Evolutionary conservation across 495 filamentous ascomycete species (phyloP).

Genomic region (Talaromyces proteolyticus): DNA sequence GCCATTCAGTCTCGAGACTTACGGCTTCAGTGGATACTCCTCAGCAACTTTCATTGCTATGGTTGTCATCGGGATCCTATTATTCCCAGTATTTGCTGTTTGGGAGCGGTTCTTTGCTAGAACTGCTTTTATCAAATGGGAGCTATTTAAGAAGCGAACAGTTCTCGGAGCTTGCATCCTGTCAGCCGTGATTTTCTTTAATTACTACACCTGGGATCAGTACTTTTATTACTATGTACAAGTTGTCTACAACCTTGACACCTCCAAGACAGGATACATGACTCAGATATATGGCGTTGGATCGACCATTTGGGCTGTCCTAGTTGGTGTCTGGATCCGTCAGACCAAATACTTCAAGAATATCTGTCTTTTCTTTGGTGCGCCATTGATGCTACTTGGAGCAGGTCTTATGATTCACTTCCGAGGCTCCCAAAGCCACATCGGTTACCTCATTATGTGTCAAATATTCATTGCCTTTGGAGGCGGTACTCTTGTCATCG

Average conservation of each 20-base stretch:
- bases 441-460: constrained; percentile 68
- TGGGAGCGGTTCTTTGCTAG: constrained; percentile 53
- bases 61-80: constrained; percentile 45
- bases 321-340: constrained; percentile 49
- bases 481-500: constrained; percentile 56
- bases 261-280: constrained; percentile 53
- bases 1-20: constrained; percentile 51
- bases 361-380: background rate
- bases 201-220: constrained; percentile 39
- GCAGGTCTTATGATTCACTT: constrained; percentile 61
- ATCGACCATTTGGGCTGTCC: constrained; percentile 37
- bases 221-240: constrained; percentile 64
- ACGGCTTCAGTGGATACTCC: constrained; percentile 41
- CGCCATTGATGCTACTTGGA: constrained; percentile 54
- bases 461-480: constrained; percentile 69
- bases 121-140: constrained; percentile 50
- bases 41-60: constrained; percentile 49
- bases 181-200: constrained; percentile 44
- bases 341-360: constrained; percentile 1
- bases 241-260: constrained; percentile 54
- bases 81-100: constrained; percentile 45
- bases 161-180: constrained; percentile 57
- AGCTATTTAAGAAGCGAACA: constrained; percentile 55
- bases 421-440: constrained; percentile 46
- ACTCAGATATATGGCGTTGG: constrained; percentile 44